A percentile compares a stretch with the other conserved stretches of the same genome.
Evolutionary conservation across 73 alveolate species (phyloP).

Genomic region (Symbiodinium pilosum): DNA sequence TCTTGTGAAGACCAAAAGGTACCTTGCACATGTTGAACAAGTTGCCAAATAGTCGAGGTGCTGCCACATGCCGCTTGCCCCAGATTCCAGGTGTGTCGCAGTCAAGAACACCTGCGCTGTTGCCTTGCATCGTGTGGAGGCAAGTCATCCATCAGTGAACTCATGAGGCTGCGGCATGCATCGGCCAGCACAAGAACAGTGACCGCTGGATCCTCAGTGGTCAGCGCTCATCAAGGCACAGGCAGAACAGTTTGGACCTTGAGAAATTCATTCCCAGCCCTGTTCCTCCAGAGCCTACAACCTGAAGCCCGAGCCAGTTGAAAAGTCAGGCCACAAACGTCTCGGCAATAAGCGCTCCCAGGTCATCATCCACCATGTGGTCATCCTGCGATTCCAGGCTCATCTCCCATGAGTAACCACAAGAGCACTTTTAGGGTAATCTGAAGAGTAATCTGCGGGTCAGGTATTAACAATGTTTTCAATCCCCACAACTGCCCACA

Average conservation of each 20-base stretch:
- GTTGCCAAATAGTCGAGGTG: no score
- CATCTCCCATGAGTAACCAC: neutral
- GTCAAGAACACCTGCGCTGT: constrained; percentile 18
- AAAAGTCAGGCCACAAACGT: neutral
- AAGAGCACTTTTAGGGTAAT: no score
- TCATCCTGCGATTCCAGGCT: neutral
- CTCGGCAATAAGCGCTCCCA: neutral
- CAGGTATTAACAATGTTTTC: neutral
- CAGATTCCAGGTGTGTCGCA: constrained; percentile 8
- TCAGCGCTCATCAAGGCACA: no score
- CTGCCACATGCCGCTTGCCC: constrained; percentile 5
- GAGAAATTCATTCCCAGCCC: no score
- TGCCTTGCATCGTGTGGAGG: no score
- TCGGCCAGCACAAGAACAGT: constrained; percentile 18
- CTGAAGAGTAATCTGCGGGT: neutral
- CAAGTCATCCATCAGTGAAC: no score
- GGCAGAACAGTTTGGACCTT: no score
- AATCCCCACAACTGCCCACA: neutral
- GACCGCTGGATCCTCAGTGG: neutral
- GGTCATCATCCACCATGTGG: constrained; percentile 15
- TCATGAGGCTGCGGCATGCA: neutral
- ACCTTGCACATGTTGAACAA: no score
- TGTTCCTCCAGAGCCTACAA: no score
- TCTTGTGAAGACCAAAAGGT: no score
- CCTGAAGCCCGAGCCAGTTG: no score